Base-by-base conservation (phyloP, 2,329 filamentous ascomycete species). In the Neonectria hederae region DNA sequence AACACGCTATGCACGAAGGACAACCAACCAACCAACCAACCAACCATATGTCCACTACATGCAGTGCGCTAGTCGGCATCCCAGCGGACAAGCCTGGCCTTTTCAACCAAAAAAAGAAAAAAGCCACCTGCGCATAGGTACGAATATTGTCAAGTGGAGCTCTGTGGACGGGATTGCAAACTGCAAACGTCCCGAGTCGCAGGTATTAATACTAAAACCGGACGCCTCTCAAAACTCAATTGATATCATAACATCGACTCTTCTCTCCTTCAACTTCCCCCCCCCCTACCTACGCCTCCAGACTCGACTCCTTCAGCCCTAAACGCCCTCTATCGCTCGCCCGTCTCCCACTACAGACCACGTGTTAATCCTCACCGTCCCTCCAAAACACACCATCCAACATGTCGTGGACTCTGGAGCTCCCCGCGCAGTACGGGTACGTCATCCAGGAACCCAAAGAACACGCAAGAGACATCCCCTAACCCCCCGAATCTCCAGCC, bases 351-450 rank as follows among this genome's bases (percentile, higher is more conserved):
- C 21, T 13, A 30, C 49, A 54, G n/a, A 60, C 59, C 53, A 55
- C 59, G 52, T 55, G 43, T 56, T 56, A 35, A 52, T 38, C 35
- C 14, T n/a, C 35, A 22, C 24, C 24, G 19, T 26, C 51, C 51
- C n/a, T 42, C 53, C 54, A 30, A 52, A 54, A 58, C 54, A 42
- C 54, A 38, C 21, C 59, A 28, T 28, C 55, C 71, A 82, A 68
- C 46, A 84, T 85, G 83, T 71, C 82, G 72, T 69, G 82, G 59
- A 69, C 76, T 45, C 72, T 86, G 32, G 76, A 81, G 54, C 67
- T 87, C 62, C 83, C 84, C 22, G 75, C 76, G 67, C 80, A 86
- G 67, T 87, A 86, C 73, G 81, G 83, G 84, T 86, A 80, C 76
- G 82, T 72, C 8, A 40, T 35, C 46, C 24, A n/a, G 17, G 14